Evolutionary conservation across 2,329 filamentous ascomycete genomes (phyloP), one percentile per base, ranked within the genome.

Genomic region (Colletotrichum destructivum): DNA sequence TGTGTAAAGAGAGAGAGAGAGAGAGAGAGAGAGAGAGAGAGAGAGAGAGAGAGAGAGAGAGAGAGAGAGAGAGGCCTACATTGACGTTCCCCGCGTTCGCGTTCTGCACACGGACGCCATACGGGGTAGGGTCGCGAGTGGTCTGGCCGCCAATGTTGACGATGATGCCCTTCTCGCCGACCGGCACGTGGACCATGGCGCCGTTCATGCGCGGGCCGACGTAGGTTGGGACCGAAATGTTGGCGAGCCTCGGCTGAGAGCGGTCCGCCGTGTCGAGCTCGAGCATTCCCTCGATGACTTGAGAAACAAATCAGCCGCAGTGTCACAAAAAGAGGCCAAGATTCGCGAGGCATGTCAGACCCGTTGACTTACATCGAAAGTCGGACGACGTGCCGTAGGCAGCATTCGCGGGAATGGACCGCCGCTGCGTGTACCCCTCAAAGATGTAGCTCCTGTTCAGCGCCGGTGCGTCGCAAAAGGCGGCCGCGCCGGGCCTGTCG

Each of bases 171-270:
- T 66, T 63, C 0, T 71, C 61, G n/a, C 74, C 74, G 8, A 75
- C 65, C 1, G 74, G 74, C 8, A 75, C 62, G 42, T 75, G 74
- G 4, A 75, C 74, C 69, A 74, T 75, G 15, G 72, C 74, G 26
- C 74, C 74, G 40, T 75, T 75, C 74, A 75, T 75, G 9, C 74
- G 74, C 8, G 74, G 74, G 1, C 74, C 74, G 44, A 74, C 62
- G 8, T 73, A 70, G 5, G 62, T 66, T 13, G 74, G 74, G 8
- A 75, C 73, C 0, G 74, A 75, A 12, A 75, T 73, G 65, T 75
- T 75, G 42, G 74, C 73, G 16, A 75, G 72, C 12, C 66, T 74
- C 12, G 74, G 74, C 42, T 54, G 35, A 0, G 59, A 23, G 8
- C 66, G 47, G 12, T 70, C 62, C 31, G 46, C 21, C 1, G 73